These are phyloP conservation scores for Schizopora paradoxa DNA, from an alignment of 1,284 basidiomycete species.

Conservation along the genomic window DNA sequence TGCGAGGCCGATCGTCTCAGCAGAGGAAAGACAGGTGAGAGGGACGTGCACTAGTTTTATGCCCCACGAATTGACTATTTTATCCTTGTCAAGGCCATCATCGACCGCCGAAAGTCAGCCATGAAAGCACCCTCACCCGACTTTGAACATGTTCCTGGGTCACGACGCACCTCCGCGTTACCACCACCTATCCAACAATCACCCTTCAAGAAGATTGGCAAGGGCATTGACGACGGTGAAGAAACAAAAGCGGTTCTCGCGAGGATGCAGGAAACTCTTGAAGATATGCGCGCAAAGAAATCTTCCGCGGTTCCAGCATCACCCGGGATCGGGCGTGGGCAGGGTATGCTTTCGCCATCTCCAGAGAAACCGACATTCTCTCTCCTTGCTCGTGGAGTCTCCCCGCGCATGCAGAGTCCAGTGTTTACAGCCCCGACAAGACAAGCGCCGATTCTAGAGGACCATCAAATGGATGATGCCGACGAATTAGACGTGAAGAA, in stretches of 20 bases:
- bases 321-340: slow-evolving; percentile 1
- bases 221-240: slow-evolving; percentile 22
- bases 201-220: slow-evolving; percentile 21
- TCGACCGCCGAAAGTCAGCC: slow-evolving; percentile 53
- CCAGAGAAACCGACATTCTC: slow-evolving; percentile 28
- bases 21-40: slow-evolving; percentile 47
- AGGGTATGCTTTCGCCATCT: slow-evolving; percentile 15
- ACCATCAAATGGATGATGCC: not conserved
- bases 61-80: slow-evolving; percentile 1
- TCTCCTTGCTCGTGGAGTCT: slow-evolving; percentile 28
- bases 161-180: slow-evolving; percentile 23
- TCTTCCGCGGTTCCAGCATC: not conserved
- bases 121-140: slow-evolving; percentile 45
- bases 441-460: slow-evolving; percentile 8
- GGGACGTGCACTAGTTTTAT: not conserved
- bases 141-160: slow-evolving; percentile 48
- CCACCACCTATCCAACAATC: slow-evolving; percentile 21
- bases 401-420: slow-evolving; percentile 13
- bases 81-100: slow-evolving; percentile 42
- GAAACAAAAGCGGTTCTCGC: slow-evolving; percentile 13
- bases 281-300: slow-evolving; percentile 7
- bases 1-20: slow-evolving; percentile 32
- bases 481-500: slow-evolving; percentile 9
- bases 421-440: not conserved
- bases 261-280: slow-evolving; percentile 14